Base-by-base conservation (phyloP, 202 grass and related monocot species). In the Cymbopogon flexuosus region DNA sequence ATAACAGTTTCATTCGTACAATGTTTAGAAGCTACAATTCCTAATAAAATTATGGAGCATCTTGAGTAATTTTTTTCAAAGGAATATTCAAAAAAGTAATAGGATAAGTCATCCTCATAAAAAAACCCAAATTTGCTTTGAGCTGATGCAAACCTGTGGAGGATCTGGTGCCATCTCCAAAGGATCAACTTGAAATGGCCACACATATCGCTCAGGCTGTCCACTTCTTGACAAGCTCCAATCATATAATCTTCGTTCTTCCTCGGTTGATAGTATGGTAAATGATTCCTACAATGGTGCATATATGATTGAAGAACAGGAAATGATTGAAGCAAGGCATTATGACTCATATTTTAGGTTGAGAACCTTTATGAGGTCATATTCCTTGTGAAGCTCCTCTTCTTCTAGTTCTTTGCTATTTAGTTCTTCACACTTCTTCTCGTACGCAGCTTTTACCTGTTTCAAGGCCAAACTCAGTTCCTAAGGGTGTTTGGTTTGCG, bases 191-290 rank as follows among this genome's bases (percentile, higher is more conserved):
- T 97, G 81, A 43, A 89, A 94, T 75, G 95, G 95, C 95, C 94
- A 97, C 9, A 89, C 90, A 77, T 97, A 97, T 89, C 92, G 75
- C 64, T 97, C 92, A 10, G 88, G 95, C 29, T 91, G 80, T 36
- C 88, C 86, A 77, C 82, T 94, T 84, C 90, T 93, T 79, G 88
- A 78, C 84, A 97, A 89, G 75, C 95, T 97, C 95, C 92, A 97
- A 62, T 97, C 90, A 3, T 97, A 97, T 39, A 97, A 82, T 84
- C 95, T 91, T 84, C 92, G 89, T 77, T 97, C 92, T 79, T 94
- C 90, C 43, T 93, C 88, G 11, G 80, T 92, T 45, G 92, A 94
- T 47, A 97, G 86, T 78, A 94, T 84, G 29, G 59, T 83, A 83
- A 94, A 93, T 65, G 95, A 91, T 88, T 97, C 95, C 95, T 97